These are phyloP conservation scores for Paramyrothecium sp. DNA, from an alignment of 2,329 filamentous ascomycete species.

Conservation along the genomic window DNA sequence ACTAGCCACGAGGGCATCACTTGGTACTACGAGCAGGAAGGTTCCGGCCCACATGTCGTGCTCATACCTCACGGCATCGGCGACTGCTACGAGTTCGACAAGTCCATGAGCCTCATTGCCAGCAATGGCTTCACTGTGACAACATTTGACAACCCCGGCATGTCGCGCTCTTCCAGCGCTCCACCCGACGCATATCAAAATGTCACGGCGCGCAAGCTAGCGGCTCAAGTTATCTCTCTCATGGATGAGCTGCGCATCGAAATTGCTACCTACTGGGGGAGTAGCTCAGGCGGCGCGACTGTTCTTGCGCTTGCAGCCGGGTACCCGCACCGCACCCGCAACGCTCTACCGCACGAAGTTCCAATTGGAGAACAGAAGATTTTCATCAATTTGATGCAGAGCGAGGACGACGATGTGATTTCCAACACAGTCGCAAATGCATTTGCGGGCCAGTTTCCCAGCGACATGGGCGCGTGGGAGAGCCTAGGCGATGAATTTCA, in stretches of 20 bases:
- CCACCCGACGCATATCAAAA: neutral
- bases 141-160: constrained; percentile 4
- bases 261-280: neutral
- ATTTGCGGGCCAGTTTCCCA: neutral
- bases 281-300: constrained; percentile 1
- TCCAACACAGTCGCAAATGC: neutral
- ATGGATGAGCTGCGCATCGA: neutral
- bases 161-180: constrained; percentile 1
- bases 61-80: constrained; percentile 2
- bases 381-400: neutral
- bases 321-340: constrained; percentile 2
- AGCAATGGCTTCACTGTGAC: constrained; percentile 2
- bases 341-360: constrained; percentile 2
- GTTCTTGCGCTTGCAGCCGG: neutral
- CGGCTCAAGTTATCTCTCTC: neutral
- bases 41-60: constrained; percentile 1
- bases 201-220: constrained; percentile 1
- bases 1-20: neutral
- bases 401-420: neutral
- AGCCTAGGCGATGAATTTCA: neutral
- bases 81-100: constrained; percentile 2
- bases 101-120: neutral
- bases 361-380: neutral
- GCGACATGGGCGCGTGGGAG: neutral
- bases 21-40: constrained; percentile 6